phyloP scores from a whole-genome alignment of 2,329 filamentous ascomycete species.

The Botryotinia convoluta region DNA sequence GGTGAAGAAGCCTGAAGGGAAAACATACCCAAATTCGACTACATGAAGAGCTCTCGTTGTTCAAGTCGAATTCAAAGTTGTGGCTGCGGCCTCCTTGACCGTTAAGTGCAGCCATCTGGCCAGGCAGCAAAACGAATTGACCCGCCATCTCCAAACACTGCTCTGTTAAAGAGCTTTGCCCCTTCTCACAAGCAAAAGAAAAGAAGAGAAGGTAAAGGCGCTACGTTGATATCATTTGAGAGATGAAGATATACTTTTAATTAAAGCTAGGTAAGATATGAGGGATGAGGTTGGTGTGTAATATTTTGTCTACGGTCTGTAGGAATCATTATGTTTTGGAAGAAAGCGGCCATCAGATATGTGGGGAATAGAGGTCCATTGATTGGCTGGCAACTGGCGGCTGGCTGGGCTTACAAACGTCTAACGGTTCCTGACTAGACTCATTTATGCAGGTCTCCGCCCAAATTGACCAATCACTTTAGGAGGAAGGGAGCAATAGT shows the following conservation, averaged over 20 bases:
- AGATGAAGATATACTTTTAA: conserved; percentile 2
- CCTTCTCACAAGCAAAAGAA: neutral
- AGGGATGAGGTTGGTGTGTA: neutral
- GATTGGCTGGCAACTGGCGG: neutral
- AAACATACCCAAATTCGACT: conserved; percentile 24
- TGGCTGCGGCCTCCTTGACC: neutral
- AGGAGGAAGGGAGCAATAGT: neutral
- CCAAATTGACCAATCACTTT: neutral
- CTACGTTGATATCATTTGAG: neutral
- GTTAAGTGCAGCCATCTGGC: conserved; percentile 1
- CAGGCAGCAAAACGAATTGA: conserved; percentile 2
- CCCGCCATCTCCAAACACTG: neutral
- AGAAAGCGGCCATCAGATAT: neutral
- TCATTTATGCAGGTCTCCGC: neutral
- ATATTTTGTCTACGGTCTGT: neutral
- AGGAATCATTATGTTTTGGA: neutral
- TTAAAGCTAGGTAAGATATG: neutral
- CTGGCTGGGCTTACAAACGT: neutral
- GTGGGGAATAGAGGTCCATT: neutral
- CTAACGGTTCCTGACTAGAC: neutral
- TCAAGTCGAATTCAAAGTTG: neutral
- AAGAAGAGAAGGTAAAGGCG: no score
- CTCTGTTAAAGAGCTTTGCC: neutral
- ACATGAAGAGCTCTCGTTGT: neutral
- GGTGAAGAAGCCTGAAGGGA: neutral